Evolutionary conservation across 305 asterid species (phyloP).

Genomic region (Fraxinus dipetala): DNA sequence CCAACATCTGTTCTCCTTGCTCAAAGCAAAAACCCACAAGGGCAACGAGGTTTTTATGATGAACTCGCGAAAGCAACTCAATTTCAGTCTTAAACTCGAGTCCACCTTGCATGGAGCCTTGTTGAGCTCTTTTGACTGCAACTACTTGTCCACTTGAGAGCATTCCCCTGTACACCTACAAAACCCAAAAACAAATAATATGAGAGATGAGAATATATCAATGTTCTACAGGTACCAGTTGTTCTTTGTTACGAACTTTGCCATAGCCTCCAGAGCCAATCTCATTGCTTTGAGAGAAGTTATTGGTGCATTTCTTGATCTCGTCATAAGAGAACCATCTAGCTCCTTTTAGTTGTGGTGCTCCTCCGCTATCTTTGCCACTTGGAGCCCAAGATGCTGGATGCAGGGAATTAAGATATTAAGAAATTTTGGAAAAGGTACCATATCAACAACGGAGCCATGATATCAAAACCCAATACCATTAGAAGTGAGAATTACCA

Average conservation of each 20-base stretch:
- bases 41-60: constrained; percentile 89
- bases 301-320: constrained; percentile 74
- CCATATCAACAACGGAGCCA: background rate
- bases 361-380: constrained; percentile 89
- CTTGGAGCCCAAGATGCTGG: constrained; percentile 90
- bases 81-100: constrained; percentile 91
- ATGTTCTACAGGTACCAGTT: background rate
- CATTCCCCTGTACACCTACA: constrained; percentile 78
- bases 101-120: constrained; percentile 85
- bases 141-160: constrained; percentile 64
- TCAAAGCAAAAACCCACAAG: constrained; percentile 92
- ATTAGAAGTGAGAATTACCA: constrained; percentile 38
- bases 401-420: constrained; percentile 15
- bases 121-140: constrained; percentile 84
- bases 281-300: constrained; percentile 72
- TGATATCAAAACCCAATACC: constrained; percentile 7
- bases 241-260: constrained; percentile 45
- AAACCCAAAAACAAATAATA: constrained; percentile 9
- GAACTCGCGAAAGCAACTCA: constrained; percentile 91
- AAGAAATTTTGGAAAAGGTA: background rate
- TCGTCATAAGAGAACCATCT: constrained; percentile 94
- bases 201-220: background rate
- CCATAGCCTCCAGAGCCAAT: constrained; percentile 97
- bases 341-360: constrained; percentile 93
- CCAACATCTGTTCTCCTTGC: constrained; percentile 89